phyloP scores from a whole-genome alignment of 2,329 filamentous ascomycete genomes.

The Aureobasidium sp. region DNA sequence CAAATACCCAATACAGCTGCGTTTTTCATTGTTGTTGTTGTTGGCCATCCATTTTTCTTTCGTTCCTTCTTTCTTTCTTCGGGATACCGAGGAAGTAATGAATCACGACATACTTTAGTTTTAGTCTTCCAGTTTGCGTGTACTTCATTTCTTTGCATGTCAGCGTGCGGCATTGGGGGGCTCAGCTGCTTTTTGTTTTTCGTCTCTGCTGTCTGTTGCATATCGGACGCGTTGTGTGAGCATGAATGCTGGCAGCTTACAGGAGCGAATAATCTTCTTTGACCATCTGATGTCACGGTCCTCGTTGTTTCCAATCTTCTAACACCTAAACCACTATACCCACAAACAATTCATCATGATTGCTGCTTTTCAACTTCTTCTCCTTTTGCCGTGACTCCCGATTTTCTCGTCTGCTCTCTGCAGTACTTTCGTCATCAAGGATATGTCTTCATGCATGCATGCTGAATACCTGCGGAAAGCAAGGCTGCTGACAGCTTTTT shows the following conservation, averaged over 20 bases:
- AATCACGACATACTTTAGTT: slow-evolving; percentile 1
- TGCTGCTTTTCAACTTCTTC: background rate
- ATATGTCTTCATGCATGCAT: background rate
- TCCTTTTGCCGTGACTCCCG: background rate
- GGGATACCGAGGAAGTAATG: background rate
- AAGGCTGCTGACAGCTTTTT: background rate
- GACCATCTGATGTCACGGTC: background rate
- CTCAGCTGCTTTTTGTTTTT: background rate
- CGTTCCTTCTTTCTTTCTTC: background rate
- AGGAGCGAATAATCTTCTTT: background rate
- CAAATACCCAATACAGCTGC: slow-evolving; percentile 5
- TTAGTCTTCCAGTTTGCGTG: background rate
- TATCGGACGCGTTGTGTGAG: background rate
- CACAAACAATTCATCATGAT: background rate
- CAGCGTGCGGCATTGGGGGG: background rate
- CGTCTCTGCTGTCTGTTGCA: background rate
- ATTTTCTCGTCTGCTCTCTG: background rate
- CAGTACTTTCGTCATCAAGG: background rate
- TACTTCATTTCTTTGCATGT: background rate
- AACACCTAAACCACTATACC: background rate
- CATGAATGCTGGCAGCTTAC: background rate
- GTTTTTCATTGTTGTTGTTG: background rate
- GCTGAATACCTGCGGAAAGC: background rate
- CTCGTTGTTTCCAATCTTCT: background rate
- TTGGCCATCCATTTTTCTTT: background rate